Evolutionary conservation across 2,329 filamentous ascomycete genomes (phyloP).

Genomic region (Laburnicola sp.): DNA sequence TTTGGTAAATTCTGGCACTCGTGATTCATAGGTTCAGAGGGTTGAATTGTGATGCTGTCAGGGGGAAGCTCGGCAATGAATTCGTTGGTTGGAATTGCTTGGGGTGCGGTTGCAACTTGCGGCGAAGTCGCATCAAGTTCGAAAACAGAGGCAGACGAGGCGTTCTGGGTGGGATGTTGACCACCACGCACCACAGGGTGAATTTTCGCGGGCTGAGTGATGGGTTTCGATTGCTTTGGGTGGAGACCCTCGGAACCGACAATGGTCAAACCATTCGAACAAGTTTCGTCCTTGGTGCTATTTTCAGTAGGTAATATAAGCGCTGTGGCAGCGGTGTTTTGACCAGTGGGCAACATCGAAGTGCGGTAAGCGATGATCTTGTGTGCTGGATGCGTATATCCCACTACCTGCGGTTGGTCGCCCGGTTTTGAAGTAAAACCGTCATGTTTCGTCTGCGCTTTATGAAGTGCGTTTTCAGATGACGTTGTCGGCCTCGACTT

Average conservation of each 20-base stretch:
- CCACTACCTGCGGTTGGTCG: neutral
- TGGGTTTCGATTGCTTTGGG: slow-evolving; percentile 8
- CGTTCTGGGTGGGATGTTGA: neutral
- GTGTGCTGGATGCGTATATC: slow-evolving; percentile 5
- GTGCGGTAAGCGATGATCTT: neutral
- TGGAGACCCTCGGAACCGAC: slow-evolving; percentile 14
- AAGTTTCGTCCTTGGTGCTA: neutral
- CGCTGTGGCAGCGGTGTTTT: neutral
- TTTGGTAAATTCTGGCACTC: neutral
- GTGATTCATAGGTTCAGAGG: neutral
- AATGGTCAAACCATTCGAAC: slow-evolving; percentile 6
- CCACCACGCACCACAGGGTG: neutral
- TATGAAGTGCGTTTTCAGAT: neutral
- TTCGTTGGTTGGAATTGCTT: neutral
- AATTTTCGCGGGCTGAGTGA: slow-evolving; percentile 4
- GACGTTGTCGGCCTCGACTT: too few species aligned
- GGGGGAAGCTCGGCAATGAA: slow-evolving; percentile 29
- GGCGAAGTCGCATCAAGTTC: slow-evolving; percentile 19
- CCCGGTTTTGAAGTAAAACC: neutral
- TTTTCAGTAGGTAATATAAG: neutral
- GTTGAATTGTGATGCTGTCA: slow-evolving; percentile 1
- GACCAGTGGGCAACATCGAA: neutral
- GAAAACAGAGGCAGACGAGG: slow-evolving; percentile 7
- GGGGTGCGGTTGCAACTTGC: neutral
- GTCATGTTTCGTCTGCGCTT: neutral